phyloP scores from a whole-genome alignment of 306 rosid species.

The Castanopsis chinensis region DNA sequence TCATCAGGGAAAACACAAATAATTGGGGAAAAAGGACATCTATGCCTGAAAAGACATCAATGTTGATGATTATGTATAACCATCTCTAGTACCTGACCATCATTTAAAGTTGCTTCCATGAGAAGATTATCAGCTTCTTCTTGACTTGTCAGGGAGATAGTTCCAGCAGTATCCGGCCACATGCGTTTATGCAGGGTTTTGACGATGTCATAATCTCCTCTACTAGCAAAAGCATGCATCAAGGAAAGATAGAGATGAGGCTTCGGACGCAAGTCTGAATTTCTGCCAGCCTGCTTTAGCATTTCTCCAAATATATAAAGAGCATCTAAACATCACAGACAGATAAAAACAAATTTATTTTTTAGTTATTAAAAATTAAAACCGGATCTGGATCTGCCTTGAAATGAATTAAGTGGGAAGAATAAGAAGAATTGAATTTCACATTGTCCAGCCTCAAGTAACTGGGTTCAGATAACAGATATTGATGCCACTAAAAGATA shows the following conservation, averaged over 20 bases:
- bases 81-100: conserved; percentile 52
- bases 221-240: conserved; percentile 65
- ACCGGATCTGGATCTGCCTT: no score
- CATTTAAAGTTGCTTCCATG: conserved; percentile 75
- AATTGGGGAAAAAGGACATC: neutral
- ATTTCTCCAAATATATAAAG: conserved; percentile 78
- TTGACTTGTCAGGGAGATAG: conserved; percentile 44
- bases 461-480: neutral
- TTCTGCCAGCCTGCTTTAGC: conserved; percentile 59
- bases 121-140: conserved; percentile 89
- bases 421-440: neutral
- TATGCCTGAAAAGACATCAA: neutral
- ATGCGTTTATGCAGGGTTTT: conserved; percentile 55
- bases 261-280: conserved; percentile 60
- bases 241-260: conserved; percentile 90
- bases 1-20: neutral
- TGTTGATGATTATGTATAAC: neutral
- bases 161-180: conserved; percentile 73
- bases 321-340: conserved; percentile 48
- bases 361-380: neutral
- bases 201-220: conserved; percentile 67
- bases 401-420: no score
- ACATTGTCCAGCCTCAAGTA: neutral
- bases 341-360: neutral
- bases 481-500: neutral